These are phyloP conservation scores for Pneumocystis canis DNA, from an alignment of 1,139 yeast species.

Conservation along the genomic window DNA sequence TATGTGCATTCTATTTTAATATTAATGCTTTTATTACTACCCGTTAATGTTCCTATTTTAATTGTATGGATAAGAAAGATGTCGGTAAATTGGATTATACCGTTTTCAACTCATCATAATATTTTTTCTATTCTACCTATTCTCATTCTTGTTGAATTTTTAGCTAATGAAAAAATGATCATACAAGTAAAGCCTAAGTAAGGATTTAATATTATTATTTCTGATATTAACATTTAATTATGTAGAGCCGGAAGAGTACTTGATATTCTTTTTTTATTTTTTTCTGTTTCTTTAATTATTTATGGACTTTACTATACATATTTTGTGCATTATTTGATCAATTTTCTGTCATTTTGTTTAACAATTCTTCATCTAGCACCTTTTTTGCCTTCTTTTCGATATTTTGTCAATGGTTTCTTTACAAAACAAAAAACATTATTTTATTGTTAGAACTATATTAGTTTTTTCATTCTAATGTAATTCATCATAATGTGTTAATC, in stretches of 20 bases:
- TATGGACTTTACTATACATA: constrained; percentile 26
- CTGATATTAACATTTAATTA: neutral
- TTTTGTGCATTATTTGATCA: constrained; percentile 24
- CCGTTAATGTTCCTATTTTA: constrained; percentile 23
- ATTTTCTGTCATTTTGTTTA: constrained; percentile 20
- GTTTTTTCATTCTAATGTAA: neutral
- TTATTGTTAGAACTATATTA: neutral
- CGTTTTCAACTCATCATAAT: constrained; percentile 22
- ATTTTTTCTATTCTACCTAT: constrained; percentile 24
- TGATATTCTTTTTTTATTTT: constrained; percentile 18
- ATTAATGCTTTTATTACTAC: constrained; percentile 23
- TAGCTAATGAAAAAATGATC: constrained; percentile 20
- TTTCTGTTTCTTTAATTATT: constrained; percentile 20
- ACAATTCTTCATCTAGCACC: constrained; percentile 5
- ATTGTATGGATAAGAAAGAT: constrained; percentile 26
- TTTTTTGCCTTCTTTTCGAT: neutral
- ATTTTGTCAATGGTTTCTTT: neutral
- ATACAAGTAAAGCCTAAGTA: constrained; percentile 18
- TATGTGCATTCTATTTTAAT: constrained; percentile 21
- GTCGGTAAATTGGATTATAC: constrained; percentile 20
- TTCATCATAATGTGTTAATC: too few relatives aligned
- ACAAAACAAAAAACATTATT: neutral
- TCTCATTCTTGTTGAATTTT: constrained; percentile 20
- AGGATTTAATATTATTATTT: constrained; percentile 4
- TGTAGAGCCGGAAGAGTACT: constrained; percentile 14